These are phyloP conservation scores for Trichoderma koningii DNA, from an alignment of 2,329 filamentous ascomycete genomes.

Conservation along the genomic window DNA sequence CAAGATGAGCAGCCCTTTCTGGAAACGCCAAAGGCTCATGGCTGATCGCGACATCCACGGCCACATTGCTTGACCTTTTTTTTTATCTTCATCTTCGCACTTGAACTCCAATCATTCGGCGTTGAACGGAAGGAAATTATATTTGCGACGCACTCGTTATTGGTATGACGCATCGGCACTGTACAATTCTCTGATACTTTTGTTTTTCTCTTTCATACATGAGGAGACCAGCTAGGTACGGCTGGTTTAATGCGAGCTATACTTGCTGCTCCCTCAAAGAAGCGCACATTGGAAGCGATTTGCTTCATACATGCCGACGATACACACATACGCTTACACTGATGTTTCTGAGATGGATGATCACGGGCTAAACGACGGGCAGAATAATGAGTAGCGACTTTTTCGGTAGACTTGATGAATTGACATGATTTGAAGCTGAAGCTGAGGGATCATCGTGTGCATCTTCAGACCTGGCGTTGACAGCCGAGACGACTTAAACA, in stretches of 20 bases:
- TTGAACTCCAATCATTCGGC: constrained; percentile 4
- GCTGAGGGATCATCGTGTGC: no score
- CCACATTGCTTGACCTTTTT: neutral
- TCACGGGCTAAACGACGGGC: no score
- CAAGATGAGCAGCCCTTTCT: constrained; percentile 13
- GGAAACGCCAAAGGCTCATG: constrained; percentile 12
- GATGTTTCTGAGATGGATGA: no score
- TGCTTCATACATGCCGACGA: constrained; percentile 27
- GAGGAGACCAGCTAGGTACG: constrained; percentile 2
- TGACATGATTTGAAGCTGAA: no score
- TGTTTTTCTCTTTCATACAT: neutral
- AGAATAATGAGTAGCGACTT: neutral
- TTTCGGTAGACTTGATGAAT: neutral
- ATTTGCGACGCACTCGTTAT: constrained; percentile 18
- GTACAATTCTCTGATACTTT: neutral
- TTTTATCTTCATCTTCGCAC: neutral
- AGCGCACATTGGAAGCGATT: constrained; percentile 28
- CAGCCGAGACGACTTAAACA: no score
- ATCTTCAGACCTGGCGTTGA: no score
- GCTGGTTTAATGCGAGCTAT: constrained; percentile 1
- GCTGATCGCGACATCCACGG: constrained; percentile 22
- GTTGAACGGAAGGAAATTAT: constrained; percentile 3
- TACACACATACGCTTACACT: constrained; percentile 1
- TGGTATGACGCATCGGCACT: constrained; percentile 24
- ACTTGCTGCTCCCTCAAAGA: constrained; percentile 3